Percentiles rank a stretch among this genome's conserved stretches.
Conservation (phyloP, 2,329 filamentous ascomycete species). For the Xylariales sp. region DNA sequence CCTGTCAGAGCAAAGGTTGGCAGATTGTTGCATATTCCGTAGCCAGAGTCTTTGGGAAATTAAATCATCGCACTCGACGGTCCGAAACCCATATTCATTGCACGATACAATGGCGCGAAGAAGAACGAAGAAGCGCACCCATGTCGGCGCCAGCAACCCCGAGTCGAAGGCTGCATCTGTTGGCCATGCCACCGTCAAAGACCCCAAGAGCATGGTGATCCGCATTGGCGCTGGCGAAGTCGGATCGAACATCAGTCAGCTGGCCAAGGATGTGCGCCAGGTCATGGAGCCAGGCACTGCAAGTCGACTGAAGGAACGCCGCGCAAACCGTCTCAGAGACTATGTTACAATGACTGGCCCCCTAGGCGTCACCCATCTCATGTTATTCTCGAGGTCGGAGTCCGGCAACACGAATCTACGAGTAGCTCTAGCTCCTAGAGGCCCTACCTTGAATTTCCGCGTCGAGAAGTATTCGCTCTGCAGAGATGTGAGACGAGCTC, state of each 20-base stretch:
- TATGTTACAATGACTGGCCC: slow-evolving; percentile 95
- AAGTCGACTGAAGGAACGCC: slow-evolving; percentile 79
- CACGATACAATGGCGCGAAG: slow-evolving; percentile 66
- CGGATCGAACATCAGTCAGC: slow-evolving; percentile 82
- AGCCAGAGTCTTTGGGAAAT: no score
- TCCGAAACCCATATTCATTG: slow-evolving; percentile 10
- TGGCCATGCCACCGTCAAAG: slow-evolving; percentile 59
- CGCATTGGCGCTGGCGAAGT: slow-evolving; percentile 93
- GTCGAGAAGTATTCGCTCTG: slow-evolving; percentile 92
- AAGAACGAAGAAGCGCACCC: slow-evolving; percentile 85
- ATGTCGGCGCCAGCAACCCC: slow-evolving; percentile 62
- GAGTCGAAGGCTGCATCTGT: slow-evolving; percentile 46
- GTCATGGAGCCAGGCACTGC: slow-evolving; percentile 98
- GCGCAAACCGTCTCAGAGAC: slow-evolving; percentile 82
- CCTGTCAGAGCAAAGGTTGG: no score
- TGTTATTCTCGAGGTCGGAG: slow-evolving; percentile 87
- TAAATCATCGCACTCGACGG: slow-evolving; percentile 19
- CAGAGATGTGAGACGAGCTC: slow-evolving; percentile 80
- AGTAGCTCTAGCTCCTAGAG: slow-evolving; percentile 79
- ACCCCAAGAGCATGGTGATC: slow-evolving; percentile 97
- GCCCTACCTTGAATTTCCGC: slow-evolving; percentile 89
- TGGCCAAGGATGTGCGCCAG: slow-evolving; percentile 82
- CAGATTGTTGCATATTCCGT: no score
- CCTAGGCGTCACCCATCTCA: slow-evolving; percentile 83
- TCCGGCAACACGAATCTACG: slow-evolving; percentile 90